Percentiles rank a stretch among this genome's conserved stretches.
These are phyloP conservation scores for Trametes maxima DNA, from an alignment of 768 basidiomycete genomes.

Conservation along the genomic window DNA sequence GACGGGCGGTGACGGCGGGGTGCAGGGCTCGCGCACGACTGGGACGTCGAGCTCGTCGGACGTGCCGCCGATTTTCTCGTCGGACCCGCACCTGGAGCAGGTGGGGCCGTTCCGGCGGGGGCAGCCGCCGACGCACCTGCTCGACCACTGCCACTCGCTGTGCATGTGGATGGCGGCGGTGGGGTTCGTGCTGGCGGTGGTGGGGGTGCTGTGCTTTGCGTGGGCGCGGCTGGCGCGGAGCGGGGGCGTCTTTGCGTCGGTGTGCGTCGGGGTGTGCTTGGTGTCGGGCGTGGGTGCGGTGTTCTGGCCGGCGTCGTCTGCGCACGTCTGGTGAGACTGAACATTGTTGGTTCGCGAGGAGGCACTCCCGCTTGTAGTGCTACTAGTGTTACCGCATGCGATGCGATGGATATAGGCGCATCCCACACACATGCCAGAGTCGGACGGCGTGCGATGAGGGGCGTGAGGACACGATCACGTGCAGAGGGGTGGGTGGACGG, in stretches of 20 bases:
- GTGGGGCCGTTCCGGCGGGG: constrained; percentile 47
- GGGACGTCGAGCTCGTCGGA: not conserved
- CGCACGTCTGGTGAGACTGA: not conserved
- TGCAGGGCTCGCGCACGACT: not conserved
- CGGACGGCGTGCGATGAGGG: too few species aligned
- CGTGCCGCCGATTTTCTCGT: constrained; percentile 33
- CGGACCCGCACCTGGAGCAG: constrained; percentile 54
- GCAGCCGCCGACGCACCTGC: constrained; percentile 46
- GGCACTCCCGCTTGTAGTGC: not conserved
- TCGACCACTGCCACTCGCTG: constrained; percentile 51
- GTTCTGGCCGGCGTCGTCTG: constrained; percentile 17
- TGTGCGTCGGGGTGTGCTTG: constrained; percentile 41
- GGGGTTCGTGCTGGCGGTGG: constrained; percentile 54
- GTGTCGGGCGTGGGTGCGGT: constrained; percentile 25
- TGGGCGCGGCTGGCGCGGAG: constrained; percentile 51
- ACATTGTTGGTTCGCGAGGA: too few species aligned
- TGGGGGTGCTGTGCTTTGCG: constrained; percentile 52
- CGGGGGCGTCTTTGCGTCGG: constrained; percentile 47
- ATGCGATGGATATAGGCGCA: too few species aligned
- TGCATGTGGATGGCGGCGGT: constrained; percentile 48
- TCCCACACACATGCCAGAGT: too few species aligned
- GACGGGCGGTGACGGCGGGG: not conserved
- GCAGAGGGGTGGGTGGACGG: too few species aligned
- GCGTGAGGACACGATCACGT: constrained; percentile 15
- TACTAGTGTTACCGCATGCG: not conserved